Evolutionary conservation across 225 moss, liverwort and hornwort species (phyloP).

Genomic region (Asterella californica): DNA sequence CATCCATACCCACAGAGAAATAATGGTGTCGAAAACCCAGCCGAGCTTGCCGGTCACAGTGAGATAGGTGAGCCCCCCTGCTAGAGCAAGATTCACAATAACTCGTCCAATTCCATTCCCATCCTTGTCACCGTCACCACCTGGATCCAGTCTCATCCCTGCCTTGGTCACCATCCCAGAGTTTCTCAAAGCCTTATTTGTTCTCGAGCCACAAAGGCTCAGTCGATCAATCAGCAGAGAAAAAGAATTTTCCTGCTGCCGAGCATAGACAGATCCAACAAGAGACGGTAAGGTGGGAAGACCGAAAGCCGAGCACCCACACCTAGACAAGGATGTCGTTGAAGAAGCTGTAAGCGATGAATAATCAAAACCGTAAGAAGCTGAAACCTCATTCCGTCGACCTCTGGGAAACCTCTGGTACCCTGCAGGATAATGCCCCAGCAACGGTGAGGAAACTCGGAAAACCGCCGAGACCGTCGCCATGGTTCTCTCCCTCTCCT

Average conservation of each 20-base stretch:
- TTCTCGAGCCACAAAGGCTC: background rate
- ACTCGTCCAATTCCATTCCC: conserved; percentile 66
- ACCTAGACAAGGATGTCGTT: background rate
- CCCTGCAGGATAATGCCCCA: background rate
- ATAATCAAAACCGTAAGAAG: background rate
- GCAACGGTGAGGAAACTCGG: background rate
- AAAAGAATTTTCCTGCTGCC: conserved; percentile 6
- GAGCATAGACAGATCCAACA: background rate
- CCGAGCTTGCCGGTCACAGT: conserved; percentile 95
- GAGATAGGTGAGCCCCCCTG: conserved; percentile 89
- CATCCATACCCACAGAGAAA: conserved; percentile 87
- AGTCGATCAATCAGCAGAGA: background rate
- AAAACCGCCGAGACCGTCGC: conserved; percentile 3
- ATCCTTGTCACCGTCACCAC: conserved; percentile 50
- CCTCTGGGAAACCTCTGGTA: background rate
- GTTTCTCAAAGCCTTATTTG: background rate
- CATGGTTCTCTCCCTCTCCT: background rate
- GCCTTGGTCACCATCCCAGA: conserved; percentile 33
- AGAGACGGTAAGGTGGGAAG: background rate
- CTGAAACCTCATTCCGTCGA: background rate
- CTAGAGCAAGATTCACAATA: conserved; percentile 75
- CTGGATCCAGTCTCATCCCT: conserved; percentile 77
- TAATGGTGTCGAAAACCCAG: conserved; percentile 88
- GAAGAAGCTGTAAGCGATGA: background rate
- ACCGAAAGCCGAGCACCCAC: conserved; percentile 11